These are phyloP conservation scores for Ceratocystis colombiana DNA, from an alignment of 2,329 filamentous ascomycete species.

Conservation along the genomic window DNA sequence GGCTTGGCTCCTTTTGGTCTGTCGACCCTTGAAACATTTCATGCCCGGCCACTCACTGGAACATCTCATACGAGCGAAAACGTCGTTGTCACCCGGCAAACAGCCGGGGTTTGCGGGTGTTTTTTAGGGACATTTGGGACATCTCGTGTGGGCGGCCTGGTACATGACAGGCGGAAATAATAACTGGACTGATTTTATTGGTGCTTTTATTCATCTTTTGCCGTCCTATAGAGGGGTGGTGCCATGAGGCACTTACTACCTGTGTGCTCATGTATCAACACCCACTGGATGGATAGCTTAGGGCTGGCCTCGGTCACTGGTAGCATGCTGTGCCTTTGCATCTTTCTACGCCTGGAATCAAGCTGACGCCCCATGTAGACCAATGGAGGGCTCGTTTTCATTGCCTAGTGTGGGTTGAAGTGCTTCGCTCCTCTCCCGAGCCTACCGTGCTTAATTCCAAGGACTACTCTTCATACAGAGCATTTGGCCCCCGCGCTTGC, in stretches of 20 bases:
- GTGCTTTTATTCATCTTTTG: too few relatives aligned
- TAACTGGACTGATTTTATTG: too few relatives aligned
- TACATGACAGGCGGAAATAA: too few relatives aligned
- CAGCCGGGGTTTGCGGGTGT: neutral
- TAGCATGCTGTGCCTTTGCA: neutral
- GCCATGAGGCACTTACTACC: too few relatives aligned
- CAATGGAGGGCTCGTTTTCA: neutral
- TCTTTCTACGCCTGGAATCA: too few relatives aligned
- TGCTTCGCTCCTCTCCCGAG: neutral
- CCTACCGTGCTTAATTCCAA: neutral
- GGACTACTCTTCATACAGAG: neutral
- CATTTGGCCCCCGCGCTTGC: neutral
- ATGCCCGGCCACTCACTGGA: neutral
- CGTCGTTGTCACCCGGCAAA: neutral
- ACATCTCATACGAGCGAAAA: neutral
- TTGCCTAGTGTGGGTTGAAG: neutral
- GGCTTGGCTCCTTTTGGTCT: neutral
- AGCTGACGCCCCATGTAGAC: neutral
- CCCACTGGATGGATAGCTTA: too few relatives aligned
- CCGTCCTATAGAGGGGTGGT: too few relatives aligned
- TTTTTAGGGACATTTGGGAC: neutral
- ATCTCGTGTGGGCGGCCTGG: too few relatives aligned
- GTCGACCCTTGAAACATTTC: neutral
- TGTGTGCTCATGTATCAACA: too few relatives aligned
- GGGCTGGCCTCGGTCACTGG: too few relatives aligned